A percentile compares a stretch with the other conserved stretches of the same genome.
Evolutionary conservation across 345 rosid genomes (phyloP).

Genomic region (Jatropha curcas): DNA sequence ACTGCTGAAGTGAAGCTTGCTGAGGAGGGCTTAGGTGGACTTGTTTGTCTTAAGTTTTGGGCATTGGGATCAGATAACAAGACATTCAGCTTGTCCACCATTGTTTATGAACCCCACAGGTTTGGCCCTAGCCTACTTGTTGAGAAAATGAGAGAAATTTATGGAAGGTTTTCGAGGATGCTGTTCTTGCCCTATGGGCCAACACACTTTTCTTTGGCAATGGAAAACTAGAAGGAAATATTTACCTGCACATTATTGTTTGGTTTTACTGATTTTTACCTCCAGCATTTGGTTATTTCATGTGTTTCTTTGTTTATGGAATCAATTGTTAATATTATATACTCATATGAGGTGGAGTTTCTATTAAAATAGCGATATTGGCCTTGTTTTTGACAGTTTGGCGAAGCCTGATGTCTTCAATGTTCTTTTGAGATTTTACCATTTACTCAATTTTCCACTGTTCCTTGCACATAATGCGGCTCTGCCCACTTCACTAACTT

Average conservation of each 20-base stretch:
- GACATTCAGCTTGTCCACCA: constrained; percentile 68
- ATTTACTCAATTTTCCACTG: not conserved
- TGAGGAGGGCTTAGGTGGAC: constrained; percentile 87
- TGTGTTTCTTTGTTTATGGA: not conserved
- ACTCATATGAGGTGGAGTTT: not conserved
- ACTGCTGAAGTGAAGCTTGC: constrained; percentile 85
- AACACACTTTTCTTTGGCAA: not conserved
- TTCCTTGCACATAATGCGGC: too few species aligned
- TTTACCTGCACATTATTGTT: not conserved
- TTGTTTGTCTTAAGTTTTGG: constrained; percentile 92
- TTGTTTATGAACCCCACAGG: constrained; percentile 97
- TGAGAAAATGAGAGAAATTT: not conserved
- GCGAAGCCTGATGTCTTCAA: too few species aligned
- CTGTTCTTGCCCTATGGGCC: not conserved
- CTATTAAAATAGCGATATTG: not conserved
- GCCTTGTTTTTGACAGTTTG: not conserved
- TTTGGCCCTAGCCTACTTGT: constrained; percentile 18
- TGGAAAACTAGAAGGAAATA: not conserved
- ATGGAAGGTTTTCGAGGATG: not conserved
- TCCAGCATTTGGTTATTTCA: not conserved
- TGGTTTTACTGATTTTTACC: not conserved
- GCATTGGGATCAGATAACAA: constrained; percentile 49
- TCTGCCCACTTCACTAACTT: not conserved
- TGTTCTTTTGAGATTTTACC: too few species aligned
- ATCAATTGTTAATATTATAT: not conserved